A percentile compares a stretch with the other conserved stretches of the same genome.
These are phyloP conservation scores for Hydrangea macrophylla DNA, from an alignment of 148 eudicot genomes.

Conservation along the genomic window DNA sequence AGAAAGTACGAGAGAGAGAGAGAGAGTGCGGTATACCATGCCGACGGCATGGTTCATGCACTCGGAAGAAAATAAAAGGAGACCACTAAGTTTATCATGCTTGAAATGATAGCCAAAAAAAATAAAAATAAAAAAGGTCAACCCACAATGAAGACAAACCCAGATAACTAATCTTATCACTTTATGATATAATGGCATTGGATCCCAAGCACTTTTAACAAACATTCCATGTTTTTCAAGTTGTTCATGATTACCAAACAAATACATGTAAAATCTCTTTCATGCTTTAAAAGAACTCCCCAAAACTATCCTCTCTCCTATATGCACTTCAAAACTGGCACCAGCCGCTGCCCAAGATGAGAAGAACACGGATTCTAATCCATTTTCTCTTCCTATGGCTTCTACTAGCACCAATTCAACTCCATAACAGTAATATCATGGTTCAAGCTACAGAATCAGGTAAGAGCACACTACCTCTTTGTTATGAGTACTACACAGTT, in stretches of 20 bases:
- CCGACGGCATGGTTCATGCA: too few species aligned
- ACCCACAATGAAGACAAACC: slow-evolving; percentile 33
- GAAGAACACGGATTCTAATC: slow-evolving; percentile 24
- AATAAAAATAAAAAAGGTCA: too few species aligned
- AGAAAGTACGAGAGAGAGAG: not conserved
- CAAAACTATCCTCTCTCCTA: not conserved
- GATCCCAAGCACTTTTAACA: slow-evolving; percentile 32
- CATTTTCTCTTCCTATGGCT: slow-evolving; percentile 34
- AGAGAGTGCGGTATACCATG: too few species aligned
- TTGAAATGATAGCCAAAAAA: slow-evolving; percentile 41
- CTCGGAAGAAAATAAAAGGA: slow-evolving; percentile 19
- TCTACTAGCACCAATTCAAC: slow-evolving; percentile 29
- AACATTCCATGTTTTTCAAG: slow-evolving; percentile 25
- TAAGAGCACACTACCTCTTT: slow-evolving; percentile 15
- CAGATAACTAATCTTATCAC: slow-evolving; percentile 15
- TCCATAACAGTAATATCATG: slow-evolving; percentile 7
- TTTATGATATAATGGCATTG: slow-evolving; percentile 31
- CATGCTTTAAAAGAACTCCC: slow-evolving; percentile 3
- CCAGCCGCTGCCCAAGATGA: slow-evolving; percentile 24
- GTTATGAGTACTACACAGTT: not conserved
- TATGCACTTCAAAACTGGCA: slow-evolving; percentile 19
- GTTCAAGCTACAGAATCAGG: slow-evolving; percentile 47
- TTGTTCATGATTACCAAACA: slow-evolving; percentile 27
- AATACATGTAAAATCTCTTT: not conserved
- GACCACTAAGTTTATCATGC: slow-evolving; percentile 29